A percentile compares a stretch with the other conserved stretches of the same genome.
These are phyloP conservation scores for Apiospora koreana DNA, from an alignment of 2,329 filamentous ascomycete genomes.

Conservation along the genomic window DNA sequence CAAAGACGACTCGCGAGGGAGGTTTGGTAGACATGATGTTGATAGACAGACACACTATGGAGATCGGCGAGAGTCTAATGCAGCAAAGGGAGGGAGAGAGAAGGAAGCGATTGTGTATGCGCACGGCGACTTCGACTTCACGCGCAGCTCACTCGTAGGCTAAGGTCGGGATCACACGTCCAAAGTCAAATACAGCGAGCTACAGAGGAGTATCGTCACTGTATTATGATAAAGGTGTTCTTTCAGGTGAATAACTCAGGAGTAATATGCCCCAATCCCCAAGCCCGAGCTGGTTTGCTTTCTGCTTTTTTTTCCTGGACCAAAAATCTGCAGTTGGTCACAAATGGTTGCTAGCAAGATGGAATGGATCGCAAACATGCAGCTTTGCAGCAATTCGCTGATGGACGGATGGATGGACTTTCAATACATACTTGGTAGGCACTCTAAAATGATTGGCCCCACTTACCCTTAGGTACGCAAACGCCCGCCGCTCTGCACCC, in stretches of 20 bases:
- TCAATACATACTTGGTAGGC: not conserved
- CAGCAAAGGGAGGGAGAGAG: not conserved
- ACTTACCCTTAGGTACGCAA: not conserved
- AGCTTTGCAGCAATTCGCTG: not conserved
- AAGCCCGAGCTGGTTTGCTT: not conserved
- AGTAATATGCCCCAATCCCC: not conserved
- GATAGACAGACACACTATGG: conserved; percentile 23
- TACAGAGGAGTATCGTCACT: conserved; percentile 7
- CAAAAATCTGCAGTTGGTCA: not conserved
- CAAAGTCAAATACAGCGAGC: conserved; percentile 7
- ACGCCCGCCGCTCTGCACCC: no score
- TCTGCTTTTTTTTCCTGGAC: conserved; percentile 1
- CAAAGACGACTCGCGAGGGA: conserved; percentile 78
- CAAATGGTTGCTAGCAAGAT: not conserved
- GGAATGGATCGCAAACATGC: not conserved
- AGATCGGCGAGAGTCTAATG: not conserved
- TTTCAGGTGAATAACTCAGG: conserved; percentile 6
- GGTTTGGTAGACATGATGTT: conserved; percentile 74
- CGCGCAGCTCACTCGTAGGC: not conserved
- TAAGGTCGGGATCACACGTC: conserved; percentile 6
- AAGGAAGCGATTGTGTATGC: not conserved
- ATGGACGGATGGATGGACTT: not conserved
- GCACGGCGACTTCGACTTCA: not conserved
- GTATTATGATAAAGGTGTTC: conserved; percentile 6
- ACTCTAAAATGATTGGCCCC: not conserved